phyloP scores from a whole-genome alignment of 2,329 filamentous ascomycete species.

The Fusarium udum region DNA sequence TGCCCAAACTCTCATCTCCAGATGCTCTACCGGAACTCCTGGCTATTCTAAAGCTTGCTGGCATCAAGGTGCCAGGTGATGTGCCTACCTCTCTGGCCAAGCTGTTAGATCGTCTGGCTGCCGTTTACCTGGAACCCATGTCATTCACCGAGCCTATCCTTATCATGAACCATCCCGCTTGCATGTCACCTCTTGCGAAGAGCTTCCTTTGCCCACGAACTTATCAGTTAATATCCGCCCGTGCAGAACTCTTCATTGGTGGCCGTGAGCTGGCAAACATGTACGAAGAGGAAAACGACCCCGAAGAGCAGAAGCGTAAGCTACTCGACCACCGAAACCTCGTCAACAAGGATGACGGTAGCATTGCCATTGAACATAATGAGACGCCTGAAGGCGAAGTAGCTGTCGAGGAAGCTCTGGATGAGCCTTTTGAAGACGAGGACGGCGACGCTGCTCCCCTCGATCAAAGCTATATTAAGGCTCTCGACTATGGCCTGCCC shows the following conservation, averaged over 20 bases:
- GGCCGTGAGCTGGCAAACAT: conserved; percentile 91
- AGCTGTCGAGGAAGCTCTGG: conserved; percentile 1
- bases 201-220: conserved; percentile 77
- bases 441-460: conserved; percentile 57
- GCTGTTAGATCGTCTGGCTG: conserved; percentile 83
- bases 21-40: conserved; percentile 69
- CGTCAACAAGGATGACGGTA: conserved; percentile 48
- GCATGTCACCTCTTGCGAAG: conserved; percentile 91
- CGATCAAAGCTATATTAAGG: conserved; percentile 86
- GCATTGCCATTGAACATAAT: conserved; percentile 43
- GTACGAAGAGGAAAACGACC: conserved; percentile 98
- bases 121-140: conserved; percentile 79
- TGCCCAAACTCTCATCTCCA: conserved; percentile 69
- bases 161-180: conserved; percentile 88
- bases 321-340: conserved; percentile 67
- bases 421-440: conserved; percentile 47
- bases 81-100: conserved; percentile 68
- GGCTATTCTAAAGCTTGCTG: conserved; percentile 63
- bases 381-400: conserved; percentile 10
- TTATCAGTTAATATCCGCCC: conserved; percentile 78
- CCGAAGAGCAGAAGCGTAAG: conserved; percentile 84
- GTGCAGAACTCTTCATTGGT: conserved; percentile 85
- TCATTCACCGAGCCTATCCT: conserved; percentile 77
- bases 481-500: conserved; percentile 89
- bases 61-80: conserved; percentile 71